Percentiles rank a stretch among this genome's conserved stretches.
Conservation (phyloP, 2,329 filamentous ascomycete genomes). For the Ampelomyces quisqualis region DNA sequence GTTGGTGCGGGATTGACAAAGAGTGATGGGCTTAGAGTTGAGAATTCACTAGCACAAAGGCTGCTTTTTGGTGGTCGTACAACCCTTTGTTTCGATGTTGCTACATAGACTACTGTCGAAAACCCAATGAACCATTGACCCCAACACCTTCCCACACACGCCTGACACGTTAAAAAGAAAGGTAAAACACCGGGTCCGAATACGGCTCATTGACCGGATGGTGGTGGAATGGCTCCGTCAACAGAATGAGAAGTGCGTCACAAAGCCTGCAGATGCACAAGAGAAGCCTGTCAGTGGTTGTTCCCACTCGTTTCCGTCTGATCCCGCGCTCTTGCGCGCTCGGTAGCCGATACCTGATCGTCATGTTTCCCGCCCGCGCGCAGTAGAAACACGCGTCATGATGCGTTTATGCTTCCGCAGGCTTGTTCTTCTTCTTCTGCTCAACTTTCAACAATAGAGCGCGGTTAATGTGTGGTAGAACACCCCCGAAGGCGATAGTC, state of each 20-base stretch:
- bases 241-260: slow-evolving; percentile 11
- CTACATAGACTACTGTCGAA: slow-evolving; percentile 29
- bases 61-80: slow-evolving; percentile 1
- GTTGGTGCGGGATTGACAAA: no score
- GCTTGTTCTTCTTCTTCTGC: slow-evolving; percentile 93
- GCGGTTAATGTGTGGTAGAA: slow-evolving; percentile 97
- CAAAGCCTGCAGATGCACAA: slow-evolving; percentile 19
- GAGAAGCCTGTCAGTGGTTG: slow-evolving; percentile 14
- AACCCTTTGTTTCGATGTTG: slow-evolving; percentile 17
- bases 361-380: neutral
- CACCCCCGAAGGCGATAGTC: slow-evolving; percentile 97
- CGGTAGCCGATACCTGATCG: slow-evolving; percentile 4
- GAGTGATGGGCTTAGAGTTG: no score
- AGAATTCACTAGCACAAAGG: neutral
- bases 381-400: slow-evolving; percentile 4
- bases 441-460: slow-evolving; percentile 93
- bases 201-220: slow-evolving; percentile 12
- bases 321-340: neutral
- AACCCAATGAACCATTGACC: slow-evolving; percentile 21
- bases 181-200: slow-evolving; percentile 21
- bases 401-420: slow-evolving; percentile 28
- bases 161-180: slow-evolving; percentile 25
- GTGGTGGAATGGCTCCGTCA: slow-evolving; percentile 8
- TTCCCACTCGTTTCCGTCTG: slow-evolving; percentile 3
- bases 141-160: slow-evolving; percentile 29